phyloP scores from a whole-genome alignment of 2,329 filamentous ascomycete genomes.

The Endocalyx cinctus region DNA sequence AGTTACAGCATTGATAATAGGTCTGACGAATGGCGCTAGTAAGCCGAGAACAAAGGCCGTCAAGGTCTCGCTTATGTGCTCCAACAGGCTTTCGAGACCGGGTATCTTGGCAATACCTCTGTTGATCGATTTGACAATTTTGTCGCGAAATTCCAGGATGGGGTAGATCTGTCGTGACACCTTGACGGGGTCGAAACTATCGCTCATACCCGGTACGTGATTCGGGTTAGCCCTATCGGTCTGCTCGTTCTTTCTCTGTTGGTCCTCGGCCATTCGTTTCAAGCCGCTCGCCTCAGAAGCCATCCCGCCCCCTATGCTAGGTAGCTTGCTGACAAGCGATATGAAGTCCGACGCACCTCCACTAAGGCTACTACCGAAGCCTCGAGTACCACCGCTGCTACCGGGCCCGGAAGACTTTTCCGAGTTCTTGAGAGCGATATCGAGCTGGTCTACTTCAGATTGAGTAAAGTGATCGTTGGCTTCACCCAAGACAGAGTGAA shows the following conservation, averaged over 20 bases:
- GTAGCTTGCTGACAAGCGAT: conserved; percentile 70
- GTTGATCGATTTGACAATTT: conserved; percentile 82
- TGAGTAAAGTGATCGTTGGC: conserved; percentile 82
- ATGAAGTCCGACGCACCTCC: conserved; percentile 56
- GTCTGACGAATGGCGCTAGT: conserved; percentile 84
- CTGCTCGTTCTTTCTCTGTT: conserved; percentile 36
- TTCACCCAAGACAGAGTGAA: conserved; percentile 74
- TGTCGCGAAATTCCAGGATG: conserved; percentile 89
- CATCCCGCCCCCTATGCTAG: conserved; percentile 61
- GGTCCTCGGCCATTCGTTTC: conserved; percentile 61
- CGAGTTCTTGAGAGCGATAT: conserved; percentile 68
- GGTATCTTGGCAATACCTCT: conserved; percentile 87
- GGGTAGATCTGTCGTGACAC: conserved; percentile 83
- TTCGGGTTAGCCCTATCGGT: conserved; percentile 45
- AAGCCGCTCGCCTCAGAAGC: conserved; percentile 62
- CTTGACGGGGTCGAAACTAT: conserved; percentile 72
- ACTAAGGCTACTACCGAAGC: conserved; percentile 33
- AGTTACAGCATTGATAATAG: conserved; percentile 83
- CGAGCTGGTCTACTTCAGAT: conserved; percentile 77
- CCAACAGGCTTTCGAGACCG: conserved; percentile 81
- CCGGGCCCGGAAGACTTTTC: conserved; percentile 33
- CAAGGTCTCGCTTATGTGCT: conserved; percentile 88
- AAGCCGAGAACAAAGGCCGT: conserved; percentile 89
- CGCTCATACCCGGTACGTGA: conserved; percentile 68
- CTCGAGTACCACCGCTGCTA: conserved; percentile 32